Evolutionary conservation across 768 basidiomycete genomes (phyloP).

Genomic region (Xanthoconium stramineum): DNA sequence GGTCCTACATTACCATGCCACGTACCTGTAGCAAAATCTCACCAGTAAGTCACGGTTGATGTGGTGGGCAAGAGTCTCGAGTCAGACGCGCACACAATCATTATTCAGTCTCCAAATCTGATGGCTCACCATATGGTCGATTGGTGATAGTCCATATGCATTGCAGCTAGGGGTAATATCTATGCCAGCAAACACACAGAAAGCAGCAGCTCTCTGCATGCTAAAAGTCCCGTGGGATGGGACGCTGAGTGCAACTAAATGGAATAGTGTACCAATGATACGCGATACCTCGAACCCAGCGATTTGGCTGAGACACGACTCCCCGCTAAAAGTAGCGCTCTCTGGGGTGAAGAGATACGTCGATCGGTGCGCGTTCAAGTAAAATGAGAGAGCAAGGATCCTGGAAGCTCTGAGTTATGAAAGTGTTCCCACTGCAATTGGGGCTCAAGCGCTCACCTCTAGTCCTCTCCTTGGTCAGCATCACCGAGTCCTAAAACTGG

Average conservation of each 20-base stretch:
- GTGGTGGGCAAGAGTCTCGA: neutral
- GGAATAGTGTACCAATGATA: neutral
- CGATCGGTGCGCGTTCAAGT: neutral
- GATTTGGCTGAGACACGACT: neutral
- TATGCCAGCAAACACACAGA: too few species aligned
- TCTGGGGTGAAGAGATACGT: neutral
- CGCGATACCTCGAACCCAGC: neutral
- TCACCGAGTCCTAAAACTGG: constrained; percentile 41
- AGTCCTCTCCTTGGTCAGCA: constrained; percentile 9
- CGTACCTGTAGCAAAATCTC: too few species aligned
- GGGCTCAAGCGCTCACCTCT: neutral
- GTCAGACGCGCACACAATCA: too few species aligned
- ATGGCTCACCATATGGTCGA: too few species aligned
- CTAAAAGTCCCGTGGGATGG: neutral
- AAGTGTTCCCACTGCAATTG: constrained; percentile 1
- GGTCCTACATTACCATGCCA: too few species aligned
- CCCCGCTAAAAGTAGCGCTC: too few species aligned
- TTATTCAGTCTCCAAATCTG: too few species aligned
- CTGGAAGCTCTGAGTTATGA: neutral
- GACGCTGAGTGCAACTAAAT: neutral
- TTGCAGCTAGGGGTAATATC: too few species aligned
- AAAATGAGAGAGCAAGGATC: neutral
- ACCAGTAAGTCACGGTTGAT: too few species aligned
- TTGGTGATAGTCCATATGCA: too few species aligned
- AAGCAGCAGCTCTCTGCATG: neutral